A percentile compares a stretch with the other conserved stretches of the same genome.
Conservation (phyloP, 208 protist species). For the Leishmania arabica region DNA sequence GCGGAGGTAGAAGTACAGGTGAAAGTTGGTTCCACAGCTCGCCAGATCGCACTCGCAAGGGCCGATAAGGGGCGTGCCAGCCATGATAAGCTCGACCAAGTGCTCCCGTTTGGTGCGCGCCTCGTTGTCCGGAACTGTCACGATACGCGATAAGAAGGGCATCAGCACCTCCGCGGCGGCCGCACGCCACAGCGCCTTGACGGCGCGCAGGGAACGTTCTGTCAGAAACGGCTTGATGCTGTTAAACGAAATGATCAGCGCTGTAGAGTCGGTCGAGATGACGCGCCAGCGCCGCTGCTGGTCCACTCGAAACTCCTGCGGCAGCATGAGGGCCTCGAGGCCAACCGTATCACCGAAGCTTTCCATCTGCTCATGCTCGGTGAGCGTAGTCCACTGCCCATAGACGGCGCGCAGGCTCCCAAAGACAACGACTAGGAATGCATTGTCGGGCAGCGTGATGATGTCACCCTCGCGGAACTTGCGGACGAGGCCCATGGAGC, state of each 20-base stretch:
- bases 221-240: conserved; percentile 75
- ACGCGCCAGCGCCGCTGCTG: conserved; percentile 65
- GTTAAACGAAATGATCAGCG: conserved; percentile 76
- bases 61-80: conserved; percentile 77
- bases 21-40: conserved; percentile 56
- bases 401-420: conserved; percentile 66
- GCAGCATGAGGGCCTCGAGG: conserved; percentile 61
- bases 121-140: conserved; percentile 53
- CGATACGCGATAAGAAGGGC: conserved; percentile 55
- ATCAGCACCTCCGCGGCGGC: conserved; percentile 71
- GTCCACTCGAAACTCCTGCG: conserved; percentile 42
- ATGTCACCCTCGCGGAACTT: conserved; percentile 63
- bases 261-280: conserved; percentile 60
- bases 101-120: conserved; percentile 52
- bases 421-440: conserved; percentile 78
- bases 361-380: conserved; percentile 49
- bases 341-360: conserved; percentile 76
- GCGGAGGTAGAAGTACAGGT: conserved; percentile 82
- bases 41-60: conserved; percentile 57
- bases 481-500: conserved; percentile 66
- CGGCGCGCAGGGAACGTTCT: conserved; percentile 70
- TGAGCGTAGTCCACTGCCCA: conserved; percentile 64
- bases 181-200: conserved; percentile 79
- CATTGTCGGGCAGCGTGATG: conserved; percentile 63
- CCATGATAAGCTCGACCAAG: conserved; percentile 54